Percentiles rank a stretch among this genome's conserved stretches.
These are phyloP conservation scores for Artemisia argyi DNA, from an alignment of 129 eudicot genomes.

Conservation along the genomic window DNA sequence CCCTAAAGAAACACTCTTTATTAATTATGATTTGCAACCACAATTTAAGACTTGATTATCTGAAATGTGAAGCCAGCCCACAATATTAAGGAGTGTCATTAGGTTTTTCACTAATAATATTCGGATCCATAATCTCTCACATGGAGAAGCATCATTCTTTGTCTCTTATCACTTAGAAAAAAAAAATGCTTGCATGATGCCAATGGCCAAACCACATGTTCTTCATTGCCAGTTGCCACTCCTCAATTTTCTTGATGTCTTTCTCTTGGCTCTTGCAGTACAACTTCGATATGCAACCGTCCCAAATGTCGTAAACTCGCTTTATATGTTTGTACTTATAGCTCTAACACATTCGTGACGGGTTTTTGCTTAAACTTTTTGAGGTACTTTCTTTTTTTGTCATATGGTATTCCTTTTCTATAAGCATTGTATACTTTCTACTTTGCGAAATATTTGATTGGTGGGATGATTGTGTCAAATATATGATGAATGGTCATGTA, in stretches of 20 bases:
- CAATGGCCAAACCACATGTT: conserved; percentile 33
- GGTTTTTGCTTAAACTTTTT: conserved; percentile 10
- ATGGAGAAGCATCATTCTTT: conserved; percentile 36
- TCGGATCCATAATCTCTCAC: conserved; percentile 33
- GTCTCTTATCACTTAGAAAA: conserved; percentile 35
- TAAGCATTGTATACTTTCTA: background rate
- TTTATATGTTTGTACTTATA: conserved; percentile 18
- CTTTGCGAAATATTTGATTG: background rate
- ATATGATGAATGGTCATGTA: background rate
- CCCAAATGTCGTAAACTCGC: background rate
- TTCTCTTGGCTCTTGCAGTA: background rate
- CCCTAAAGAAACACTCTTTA: conserved; percentile 29
- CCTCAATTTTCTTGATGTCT: conserved; percentile 22
- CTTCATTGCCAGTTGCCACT: conserved; percentile 23
- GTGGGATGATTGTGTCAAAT: background rate
- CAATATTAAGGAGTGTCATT: conserved; percentile 32
- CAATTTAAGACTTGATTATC: conserved; percentile 17
- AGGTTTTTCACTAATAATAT: conserved; percentile 31
- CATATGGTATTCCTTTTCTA: background rate
- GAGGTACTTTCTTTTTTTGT: conserved; percentile 21
- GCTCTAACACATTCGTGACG: conserved; percentile 7
- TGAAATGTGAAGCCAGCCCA: conserved; percentile 21
- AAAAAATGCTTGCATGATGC: conserved; percentile 23
- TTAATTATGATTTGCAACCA: conserved; percentile 30
- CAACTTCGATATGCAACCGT: conserved; percentile 13